Evolutionary conservation across 2,329 filamentous ascomycete species (phyloP).

Genomic region (Cladorrhinum sp.): DNA sequence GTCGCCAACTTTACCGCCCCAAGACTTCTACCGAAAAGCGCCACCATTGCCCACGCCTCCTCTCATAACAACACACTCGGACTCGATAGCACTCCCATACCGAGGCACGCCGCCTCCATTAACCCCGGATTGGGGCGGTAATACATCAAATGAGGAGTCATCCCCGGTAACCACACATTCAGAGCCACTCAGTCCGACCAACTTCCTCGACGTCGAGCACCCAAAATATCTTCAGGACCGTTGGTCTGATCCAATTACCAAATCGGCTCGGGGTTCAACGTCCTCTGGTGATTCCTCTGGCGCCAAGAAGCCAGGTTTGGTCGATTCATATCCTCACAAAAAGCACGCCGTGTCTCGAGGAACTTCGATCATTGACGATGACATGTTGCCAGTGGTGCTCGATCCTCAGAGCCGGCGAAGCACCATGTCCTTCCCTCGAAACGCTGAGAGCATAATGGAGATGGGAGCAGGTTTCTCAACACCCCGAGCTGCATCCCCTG

Average conservation of each 20-base stretch:
- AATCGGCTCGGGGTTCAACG: background rate
- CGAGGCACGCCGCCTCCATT: slow-evolving; percentile 7
- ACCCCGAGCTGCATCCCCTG: background rate
- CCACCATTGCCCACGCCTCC: background rate
- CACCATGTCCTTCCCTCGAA: background rate
- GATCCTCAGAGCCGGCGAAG: background rate
- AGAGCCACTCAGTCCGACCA: background rate
- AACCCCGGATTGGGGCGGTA: slow-evolving; percentile 3
- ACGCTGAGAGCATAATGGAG: background rate
- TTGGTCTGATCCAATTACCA: background rate
- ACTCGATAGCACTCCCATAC: background rate
- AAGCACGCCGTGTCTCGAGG: background rate
- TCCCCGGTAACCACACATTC: slow-evolving; percentile 6
- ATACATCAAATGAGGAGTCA: background rate
- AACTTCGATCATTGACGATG: background rate
- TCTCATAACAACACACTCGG: background rate
- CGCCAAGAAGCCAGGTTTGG: background rate
- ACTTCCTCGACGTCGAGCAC: background rate
- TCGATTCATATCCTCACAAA: background rate
- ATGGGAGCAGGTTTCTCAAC: background rate
- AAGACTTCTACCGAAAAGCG: background rate
- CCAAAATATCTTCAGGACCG: background rate
- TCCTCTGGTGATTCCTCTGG: background rate
- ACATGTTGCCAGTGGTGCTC: background rate
- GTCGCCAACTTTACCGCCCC: background rate